Evolutionary conservation across 345 rosid species (phyloP).

Genomic region (Lepidium aucheri): DNA sequence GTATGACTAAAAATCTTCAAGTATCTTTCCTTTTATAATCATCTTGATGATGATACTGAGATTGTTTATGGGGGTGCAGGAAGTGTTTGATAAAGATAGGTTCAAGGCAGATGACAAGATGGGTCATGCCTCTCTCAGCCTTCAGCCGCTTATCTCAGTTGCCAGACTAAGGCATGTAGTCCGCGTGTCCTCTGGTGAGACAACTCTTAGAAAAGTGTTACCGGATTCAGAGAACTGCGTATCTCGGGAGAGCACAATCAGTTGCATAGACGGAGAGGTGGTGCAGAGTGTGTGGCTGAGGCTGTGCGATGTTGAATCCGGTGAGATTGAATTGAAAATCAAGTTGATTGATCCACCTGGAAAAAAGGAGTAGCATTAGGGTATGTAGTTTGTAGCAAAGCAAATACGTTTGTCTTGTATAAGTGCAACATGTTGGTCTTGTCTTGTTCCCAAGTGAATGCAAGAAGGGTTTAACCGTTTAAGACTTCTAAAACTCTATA

Average conservation of each 20-base stretch:
- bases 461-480: background rate
- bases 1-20: conserved; percentile 29
- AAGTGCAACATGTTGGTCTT: conserved; percentile 8
- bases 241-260: conserved; percentile 70
- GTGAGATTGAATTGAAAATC: conserved; percentile 84
- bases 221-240: conserved; percentile 80
- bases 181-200: conserved; percentile 60
- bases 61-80: conserved; percentile 38
- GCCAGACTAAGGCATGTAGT: conserved; percentile 71
- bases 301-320: conserved; percentile 77
- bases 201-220: conserved; percentile 64
- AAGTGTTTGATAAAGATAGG: conserved; percentile 92
- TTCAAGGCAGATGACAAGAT: conserved; percentile 98
- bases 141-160: conserved; percentile 80
- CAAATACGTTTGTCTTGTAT: background rate
- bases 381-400: conserved; percentile 18
- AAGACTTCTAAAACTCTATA: too few species aligned
- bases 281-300: conserved; percentile 87
- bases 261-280: conserved; percentile 64
- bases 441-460: conserved; percentile 2
- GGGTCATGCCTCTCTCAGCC: conserved; percentile 82
- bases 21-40: background rate
- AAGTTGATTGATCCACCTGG: conserved; percentile 48
- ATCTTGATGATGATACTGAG: background rate
- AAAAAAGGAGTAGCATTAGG: background rate